Evolutionary conservation across 306 rosid genomes (phyloP).

Genomic region (Coriaria nepalensis): DNA sequence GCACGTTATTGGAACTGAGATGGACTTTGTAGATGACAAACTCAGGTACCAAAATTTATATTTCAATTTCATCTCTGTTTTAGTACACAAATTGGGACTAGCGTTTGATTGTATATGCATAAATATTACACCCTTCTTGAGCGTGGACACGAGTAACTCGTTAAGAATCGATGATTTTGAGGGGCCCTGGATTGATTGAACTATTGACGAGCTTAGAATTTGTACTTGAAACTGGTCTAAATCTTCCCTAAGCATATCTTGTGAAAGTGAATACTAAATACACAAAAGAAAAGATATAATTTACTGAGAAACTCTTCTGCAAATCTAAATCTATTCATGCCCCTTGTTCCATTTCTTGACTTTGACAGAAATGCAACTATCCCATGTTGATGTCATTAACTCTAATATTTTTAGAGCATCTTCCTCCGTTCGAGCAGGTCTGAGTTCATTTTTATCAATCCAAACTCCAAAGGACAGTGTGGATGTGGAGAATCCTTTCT

Average conservation of each 20-base stretch:
- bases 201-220: not conserved
- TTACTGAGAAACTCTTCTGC: no score
- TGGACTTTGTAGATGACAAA: constrained; percentile 95
- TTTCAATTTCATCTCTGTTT: not conserved
- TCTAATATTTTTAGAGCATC: no score
- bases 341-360: not conserved
- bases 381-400: no score
- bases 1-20: constrained; percentile 94
- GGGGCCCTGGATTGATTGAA: no score
- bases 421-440: constrained; percentile 35
- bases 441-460: constrained; percentile 81
- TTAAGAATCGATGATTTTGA: no score
- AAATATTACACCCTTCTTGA: no score
- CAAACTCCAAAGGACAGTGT: constrained; percentile 93
- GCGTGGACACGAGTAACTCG: no score
- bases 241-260: not conserved
- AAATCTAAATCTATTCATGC: not conserved
- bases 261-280: not conserved
- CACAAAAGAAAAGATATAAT: not conserved
- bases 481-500: constrained; percentile 93
- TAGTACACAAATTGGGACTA: no score
- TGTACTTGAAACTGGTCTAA: not conserved
- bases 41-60: constrained; percentile 36
- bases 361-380: no score
- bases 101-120: no score